phyloP scores from a whole-genome alignment of 148 eudicot species.

The Rhododendron griersonianum region DNA sequence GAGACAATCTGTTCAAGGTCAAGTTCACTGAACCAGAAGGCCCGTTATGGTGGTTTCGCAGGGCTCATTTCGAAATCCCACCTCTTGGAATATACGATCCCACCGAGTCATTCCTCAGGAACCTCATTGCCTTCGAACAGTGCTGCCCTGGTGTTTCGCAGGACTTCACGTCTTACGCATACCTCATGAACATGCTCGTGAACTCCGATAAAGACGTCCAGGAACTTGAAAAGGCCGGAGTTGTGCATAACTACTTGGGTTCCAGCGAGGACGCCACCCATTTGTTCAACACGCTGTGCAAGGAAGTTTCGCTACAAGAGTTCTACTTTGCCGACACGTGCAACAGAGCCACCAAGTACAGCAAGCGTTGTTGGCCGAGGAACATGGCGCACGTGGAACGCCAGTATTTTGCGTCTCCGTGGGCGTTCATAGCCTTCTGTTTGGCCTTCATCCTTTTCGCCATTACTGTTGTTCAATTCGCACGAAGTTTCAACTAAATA shows the following conservation, averaged over 20 bases:
- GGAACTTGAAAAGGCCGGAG: neutral
- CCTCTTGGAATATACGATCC: neutral
- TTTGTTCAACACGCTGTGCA: neutral
- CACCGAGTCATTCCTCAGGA: neutral
- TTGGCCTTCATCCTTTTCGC: neutral
- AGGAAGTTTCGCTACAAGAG: neutral
- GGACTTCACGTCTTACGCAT: neutral
- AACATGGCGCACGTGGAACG: neutral
- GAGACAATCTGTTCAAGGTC: neutral
- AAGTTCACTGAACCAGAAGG: neutral
- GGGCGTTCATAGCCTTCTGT: neutral
- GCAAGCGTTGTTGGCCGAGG: neutral
- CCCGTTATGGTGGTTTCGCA: neutral
- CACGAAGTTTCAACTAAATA: neutral
- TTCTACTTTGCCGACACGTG: neutral
- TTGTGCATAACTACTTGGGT: neutral
- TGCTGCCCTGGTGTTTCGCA: neutral
- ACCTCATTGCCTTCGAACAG: conserved; percentile 5
- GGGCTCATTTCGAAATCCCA: neutral
- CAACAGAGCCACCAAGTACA: too few relatives aligned
- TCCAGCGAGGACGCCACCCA: neutral
- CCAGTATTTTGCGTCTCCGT: neutral
- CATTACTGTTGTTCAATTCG: neutral
- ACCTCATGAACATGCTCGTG: neutral
- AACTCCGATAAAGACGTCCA: neutral